A percentile compares a stretch with the other conserved stretches of the same genome.
phyloP scores from a whole-genome alignment of 2,329 filamentous ascomycete genomes.

The Colletotrichum falcatum region DNA sequence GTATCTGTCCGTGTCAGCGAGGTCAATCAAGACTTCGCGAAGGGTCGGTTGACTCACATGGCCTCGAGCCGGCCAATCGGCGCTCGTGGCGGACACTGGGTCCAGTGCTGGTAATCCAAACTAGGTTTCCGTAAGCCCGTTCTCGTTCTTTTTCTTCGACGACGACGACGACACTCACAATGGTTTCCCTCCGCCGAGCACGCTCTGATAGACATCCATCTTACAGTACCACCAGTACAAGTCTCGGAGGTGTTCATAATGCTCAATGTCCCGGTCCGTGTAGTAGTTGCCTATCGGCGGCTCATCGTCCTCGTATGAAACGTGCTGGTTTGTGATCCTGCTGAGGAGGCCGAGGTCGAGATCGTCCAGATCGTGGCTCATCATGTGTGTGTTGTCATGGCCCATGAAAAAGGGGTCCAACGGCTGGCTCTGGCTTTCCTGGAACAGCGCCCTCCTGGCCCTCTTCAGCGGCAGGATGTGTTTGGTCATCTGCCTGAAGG shows the following conservation, averaged over 20 bases:
- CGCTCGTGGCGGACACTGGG: conserved; percentile 87
- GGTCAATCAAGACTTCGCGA: neutral
- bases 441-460: conserved; percentile 52
- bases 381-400: conserved; percentile 43
- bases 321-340: conserved; percentile 54
- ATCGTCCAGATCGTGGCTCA: conserved; percentile 50
- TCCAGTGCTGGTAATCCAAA: conserved; percentile 83
- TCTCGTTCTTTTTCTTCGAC: neutral
- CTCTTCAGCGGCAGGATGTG: conserved; percentile 75
- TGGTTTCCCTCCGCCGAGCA: conserved; percentile 85
- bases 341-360: conserved; percentile 57
- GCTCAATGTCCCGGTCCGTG: conserved; percentile 76
- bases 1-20: conserved; percentile 66
- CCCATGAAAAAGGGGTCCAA: conserved; percentile 45
- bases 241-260: conserved; percentile 85
- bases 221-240: conserved; percentile 97
- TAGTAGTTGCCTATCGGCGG: conserved; percentile 47
- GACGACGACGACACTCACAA: conserved; percentile 71
- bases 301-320: conserved; percentile 45
- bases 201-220: conserved; percentile 92
- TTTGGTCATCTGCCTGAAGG: conserved; percentile 79
- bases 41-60: conserved; percentile 60
- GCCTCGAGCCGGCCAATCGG: conserved; percentile 82
- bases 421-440: conserved; percentile 50
- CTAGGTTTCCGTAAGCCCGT: conserved; percentile 58